Percentiles rank a stretch among this genome's conserved stretches.
These are phyloP conservation scores for Suhomyces emberorum DNA, from an alignment of 805 yeast species.

Conservation along the genomic window DNA sequence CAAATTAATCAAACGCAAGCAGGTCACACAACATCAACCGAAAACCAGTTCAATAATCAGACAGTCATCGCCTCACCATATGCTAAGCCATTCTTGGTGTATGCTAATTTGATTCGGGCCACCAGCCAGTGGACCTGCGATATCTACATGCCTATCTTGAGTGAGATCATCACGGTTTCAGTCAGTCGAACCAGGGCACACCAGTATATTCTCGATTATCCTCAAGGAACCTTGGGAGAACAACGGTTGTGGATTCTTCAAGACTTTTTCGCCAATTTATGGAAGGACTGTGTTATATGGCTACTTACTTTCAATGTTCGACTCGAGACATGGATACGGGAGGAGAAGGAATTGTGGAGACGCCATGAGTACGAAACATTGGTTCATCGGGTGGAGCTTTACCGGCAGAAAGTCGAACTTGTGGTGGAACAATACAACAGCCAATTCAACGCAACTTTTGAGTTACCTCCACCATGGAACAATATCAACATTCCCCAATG, in stretches of 20 bases:
- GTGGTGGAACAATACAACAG: conserved; percentile 9
- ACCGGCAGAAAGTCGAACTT: conserved; percentile 7
- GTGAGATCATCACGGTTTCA: conserved; percentile 11
- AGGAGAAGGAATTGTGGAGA: conserved; percentile 14
- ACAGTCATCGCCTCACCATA: background rate
- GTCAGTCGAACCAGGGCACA: conserved; percentile 23
- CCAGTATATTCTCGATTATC: conserved; percentile 14
- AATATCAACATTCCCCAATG: too few relatives aligned
- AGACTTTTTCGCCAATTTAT: conserved; percentile 12
- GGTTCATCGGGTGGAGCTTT: conserved; percentile 7
- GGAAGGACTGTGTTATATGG: conserved; percentile 18
- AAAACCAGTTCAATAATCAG: too few relatives aligned
- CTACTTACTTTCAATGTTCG: conserved; percentile 17
- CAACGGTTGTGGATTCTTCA: too few relatives aligned
- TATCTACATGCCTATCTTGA: conserved; percentile 3
- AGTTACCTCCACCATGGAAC: conserved; percentile 4
- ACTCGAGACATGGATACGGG: conserved; percentile 15
- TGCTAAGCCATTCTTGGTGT: conserved; percentile 1
- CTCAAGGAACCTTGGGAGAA: background rate
- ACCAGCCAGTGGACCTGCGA: conserved; percentile 1
- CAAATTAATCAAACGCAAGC: too few relatives aligned
- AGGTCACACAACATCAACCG: too few relatives aligned
- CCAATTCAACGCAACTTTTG: conserved; percentile 5
- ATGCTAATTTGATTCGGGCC: background rate
- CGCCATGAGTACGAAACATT: too few relatives aligned